phyloP scores from a whole-genome alignment of 1,139 yeast species.

The Candida labiduridarum region DNA sequence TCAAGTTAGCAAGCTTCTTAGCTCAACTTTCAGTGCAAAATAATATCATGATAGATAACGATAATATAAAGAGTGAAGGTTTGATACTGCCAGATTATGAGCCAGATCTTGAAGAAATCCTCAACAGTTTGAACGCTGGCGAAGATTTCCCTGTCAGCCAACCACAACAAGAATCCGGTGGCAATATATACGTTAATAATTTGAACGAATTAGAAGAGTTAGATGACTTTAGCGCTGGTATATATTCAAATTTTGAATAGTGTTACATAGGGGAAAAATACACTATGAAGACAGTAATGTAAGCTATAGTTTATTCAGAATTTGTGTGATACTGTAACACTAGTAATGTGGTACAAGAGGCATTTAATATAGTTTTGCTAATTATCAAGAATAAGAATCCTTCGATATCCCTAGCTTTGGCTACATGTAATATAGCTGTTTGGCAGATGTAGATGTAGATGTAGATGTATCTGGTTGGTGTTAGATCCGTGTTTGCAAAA shows the following conservation, averaged over 20 bases:
- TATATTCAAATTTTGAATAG: constrained; percentile 78
- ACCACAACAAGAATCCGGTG: constrained; percentile 42
- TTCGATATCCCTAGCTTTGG: no score
- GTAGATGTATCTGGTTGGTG: no score
- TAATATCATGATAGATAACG: constrained; percentile 51
- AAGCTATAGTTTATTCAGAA: neutral
- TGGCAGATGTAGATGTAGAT: no score
- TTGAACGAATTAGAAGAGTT: constrained; percentile 64
- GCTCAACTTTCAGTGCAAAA: constrained; percentile 73
- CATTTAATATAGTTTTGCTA: no score
- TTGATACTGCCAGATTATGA: constrained; percentile 21
- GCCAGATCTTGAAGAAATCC: constrained; percentile 23
- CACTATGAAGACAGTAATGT: neutral
- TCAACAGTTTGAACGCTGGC: constrained; percentile 16
- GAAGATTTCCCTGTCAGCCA: constrained; percentile 23
- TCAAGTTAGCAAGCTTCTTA: constrained; percentile 68
- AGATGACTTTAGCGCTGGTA: constrained; percentile 88
- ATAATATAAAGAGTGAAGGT: constrained; percentile 22
- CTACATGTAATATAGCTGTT: no score
- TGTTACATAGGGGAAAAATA: neutral
- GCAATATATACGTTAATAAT: constrained; percentile 44
- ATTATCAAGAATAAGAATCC: no score
- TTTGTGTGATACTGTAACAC: no score
- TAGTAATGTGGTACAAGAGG: no score
- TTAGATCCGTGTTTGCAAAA: no score